These are phyloP conservation scores for Dendryphion nanum DNA, from an alignment of 2,329 filamentous ascomycete genomes.

Conservation along the genomic window DNA sequence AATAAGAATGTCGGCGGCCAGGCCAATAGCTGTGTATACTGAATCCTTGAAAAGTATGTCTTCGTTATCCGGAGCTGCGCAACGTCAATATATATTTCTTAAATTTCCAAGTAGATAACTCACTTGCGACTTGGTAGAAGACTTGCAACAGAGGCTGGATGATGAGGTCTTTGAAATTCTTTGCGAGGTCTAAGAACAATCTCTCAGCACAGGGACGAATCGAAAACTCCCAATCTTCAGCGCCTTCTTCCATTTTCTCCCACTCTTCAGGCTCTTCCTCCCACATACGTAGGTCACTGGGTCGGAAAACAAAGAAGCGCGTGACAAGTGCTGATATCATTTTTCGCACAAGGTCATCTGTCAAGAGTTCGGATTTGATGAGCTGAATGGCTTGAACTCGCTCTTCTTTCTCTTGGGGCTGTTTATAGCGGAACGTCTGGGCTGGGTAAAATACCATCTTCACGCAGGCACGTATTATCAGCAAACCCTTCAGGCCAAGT, in stretches of 20 bases:
- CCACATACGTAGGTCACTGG: constrained; percentile 85
- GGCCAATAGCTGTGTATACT: constrained; percentile 87
- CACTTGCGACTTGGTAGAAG: constrained; percentile 73
- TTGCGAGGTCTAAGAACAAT: constrained; percentile 86
- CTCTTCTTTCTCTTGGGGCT: constrained; percentile 71
- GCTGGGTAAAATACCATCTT: constrained; percentile 80
- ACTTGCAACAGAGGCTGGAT: constrained; percentile 77
- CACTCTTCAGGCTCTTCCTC: constrained; percentile 93
- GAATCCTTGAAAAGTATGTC: constrained; percentile 88
- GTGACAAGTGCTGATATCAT: constrained; percentile 84
- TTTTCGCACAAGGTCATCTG: constrained; percentile 71
- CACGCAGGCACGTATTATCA: constrained; percentile 78
- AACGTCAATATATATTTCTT: constrained; percentile 13
- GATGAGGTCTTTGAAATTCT: constrained; percentile 81
- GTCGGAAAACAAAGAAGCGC: constrained; percentile 82
- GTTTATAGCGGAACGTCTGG: constrained; percentile 81
- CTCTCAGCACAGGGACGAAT: constrained; percentile 91
- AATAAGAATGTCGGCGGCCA: constrained; percentile 75
- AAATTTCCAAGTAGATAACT: constrained; percentile 25
- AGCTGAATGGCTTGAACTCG: constrained; percentile 66
- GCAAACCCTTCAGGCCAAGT: constrained; percentile 76
- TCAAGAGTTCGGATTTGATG: constrained; percentile 73
- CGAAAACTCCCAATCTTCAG: constrained; percentile 82
- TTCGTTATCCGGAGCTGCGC: constrained; percentile 54
- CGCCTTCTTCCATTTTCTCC: constrained; percentile 85